These are phyloP conservation scores for Trichoderma atrobrunneum DNA, from an alignment of 2,329 filamentous ascomycete species.

Conservation along the genomic window DNA sequence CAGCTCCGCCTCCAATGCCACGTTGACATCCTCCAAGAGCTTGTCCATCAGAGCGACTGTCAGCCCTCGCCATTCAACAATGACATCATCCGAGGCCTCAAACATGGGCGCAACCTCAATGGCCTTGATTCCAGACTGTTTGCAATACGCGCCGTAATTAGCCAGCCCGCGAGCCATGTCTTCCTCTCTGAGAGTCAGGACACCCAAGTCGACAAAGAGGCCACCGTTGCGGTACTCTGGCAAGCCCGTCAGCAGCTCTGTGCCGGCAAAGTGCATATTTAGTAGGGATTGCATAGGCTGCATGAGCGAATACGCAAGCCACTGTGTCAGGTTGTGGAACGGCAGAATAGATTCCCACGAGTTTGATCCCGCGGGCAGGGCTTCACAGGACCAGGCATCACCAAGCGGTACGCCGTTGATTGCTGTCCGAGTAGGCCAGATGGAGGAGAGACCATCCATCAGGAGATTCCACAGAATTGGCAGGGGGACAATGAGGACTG, in stretches of 20 bases:
- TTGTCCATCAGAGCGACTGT: conserved; percentile 60
- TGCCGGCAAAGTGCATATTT: conserved; percentile 75
- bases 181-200: conserved; percentile 70
- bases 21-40: conserved; percentile 54
- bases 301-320: conserved; percentile 93
- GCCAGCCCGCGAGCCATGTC: conserved; percentile 70
- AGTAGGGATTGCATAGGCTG: conserved; percentile 82
- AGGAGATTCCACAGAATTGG: conserved; percentile 88
- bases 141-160: conserved; percentile 62
- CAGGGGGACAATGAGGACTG: conserved; percentile 80
- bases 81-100: conserved; percentile 56
- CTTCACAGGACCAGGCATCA: conserved; percentile 88
- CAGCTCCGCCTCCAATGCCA: conserved; percentile 61
- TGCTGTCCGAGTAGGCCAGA: conserved; percentile 87
- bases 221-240: conserved; percentile 93
- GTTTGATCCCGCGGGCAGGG: conserved; percentile 65
- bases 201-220: conserved; percentile 78
- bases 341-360: conserved; percentile 77
- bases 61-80: conserved; percentile 64
- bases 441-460: conserved; percentile 79
- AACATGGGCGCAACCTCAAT: conserved; percentile 58
- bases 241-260: conserved; percentile 78
- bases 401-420: conserved; percentile 85
- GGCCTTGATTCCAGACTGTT: conserved; percentile 64
- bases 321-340: conserved; percentile 93